These are phyloP conservation scores for Aristolochia contorta DNA, from an alignment of 164 flowering plant species.

Conservation along the genomic window DNA sequence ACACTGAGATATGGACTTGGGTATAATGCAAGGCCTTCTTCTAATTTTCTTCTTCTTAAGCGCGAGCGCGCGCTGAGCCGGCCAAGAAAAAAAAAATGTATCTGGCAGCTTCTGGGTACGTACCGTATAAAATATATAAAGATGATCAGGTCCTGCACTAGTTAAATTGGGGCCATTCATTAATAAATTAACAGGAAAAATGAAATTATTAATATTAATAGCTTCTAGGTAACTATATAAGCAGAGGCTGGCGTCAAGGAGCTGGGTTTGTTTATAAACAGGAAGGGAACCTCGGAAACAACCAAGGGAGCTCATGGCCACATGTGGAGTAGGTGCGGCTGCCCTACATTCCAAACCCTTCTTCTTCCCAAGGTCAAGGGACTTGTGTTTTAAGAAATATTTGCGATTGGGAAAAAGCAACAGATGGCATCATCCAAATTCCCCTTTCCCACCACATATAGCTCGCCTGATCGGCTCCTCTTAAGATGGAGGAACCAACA, in stretches of 20 bases:
- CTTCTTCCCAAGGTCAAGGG: slow-evolving; percentile 1
- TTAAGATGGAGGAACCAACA: not conserved
- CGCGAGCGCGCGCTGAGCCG: too few relatives aligned
- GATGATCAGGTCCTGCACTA: too few relatives aligned
- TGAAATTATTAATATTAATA: not conserved
- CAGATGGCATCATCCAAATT: not conserved
- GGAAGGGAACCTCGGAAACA: not conserved
- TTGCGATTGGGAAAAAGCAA: not conserved
- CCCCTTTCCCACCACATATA: too few relatives aligned
- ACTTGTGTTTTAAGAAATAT: not conserved
- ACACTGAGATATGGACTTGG: too few relatives aligned
- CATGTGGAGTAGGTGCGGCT: not conserved
- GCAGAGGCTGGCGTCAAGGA: not conserved
- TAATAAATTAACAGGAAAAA: not conserved
- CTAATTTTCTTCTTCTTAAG: too few relatives aligned
- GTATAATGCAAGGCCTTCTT: too few relatives aligned
- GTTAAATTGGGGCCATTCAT: not conserved
- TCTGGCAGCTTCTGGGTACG: not conserved
- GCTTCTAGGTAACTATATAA: not conserved
- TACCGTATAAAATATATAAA: not conserved
- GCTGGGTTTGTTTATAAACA: not conserved
- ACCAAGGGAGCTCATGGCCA: not conserved
- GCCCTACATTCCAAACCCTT: not conserved
- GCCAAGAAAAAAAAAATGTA: too few relatives aligned
- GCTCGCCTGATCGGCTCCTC: too few relatives aligned